A percentile compares a stretch with the other conserved stretches of the same genome.
These are phyloP conservation scores for Porodaedalea pini DNA, from an alignment of 1,284 basidiomycete species.

Conservation along the genomic window DNA sequence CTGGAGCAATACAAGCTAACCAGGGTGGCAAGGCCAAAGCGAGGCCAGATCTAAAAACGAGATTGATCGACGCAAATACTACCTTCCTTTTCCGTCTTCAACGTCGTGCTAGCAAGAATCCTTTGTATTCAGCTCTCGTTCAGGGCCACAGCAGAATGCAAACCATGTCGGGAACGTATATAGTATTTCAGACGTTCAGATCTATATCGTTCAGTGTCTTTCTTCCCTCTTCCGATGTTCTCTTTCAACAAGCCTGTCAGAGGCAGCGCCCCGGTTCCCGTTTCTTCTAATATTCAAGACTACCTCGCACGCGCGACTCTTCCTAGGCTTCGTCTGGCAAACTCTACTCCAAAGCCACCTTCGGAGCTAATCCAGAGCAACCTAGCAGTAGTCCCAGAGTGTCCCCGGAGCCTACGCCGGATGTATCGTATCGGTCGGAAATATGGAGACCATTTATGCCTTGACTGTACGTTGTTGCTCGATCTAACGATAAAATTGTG, in stretches of 20 bases:
- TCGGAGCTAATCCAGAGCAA: slow-evolving; percentile 38
- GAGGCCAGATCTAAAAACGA: too few relatives aligned
- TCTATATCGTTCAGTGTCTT: neutral
- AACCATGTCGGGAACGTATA: neutral
- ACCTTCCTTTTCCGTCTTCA: too few relatives aligned
- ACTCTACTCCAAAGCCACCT: slow-evolving; percentile 35
- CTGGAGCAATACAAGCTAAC: too few relatives aligned
- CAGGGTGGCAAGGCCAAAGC: too few relatives aligned
- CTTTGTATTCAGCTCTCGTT: too few relatives aligned
- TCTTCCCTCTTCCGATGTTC: neutral
- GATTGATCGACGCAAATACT: too few relatives aligned
- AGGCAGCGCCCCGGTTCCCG: neutral
- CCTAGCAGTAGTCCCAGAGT: slow-evolving; percentile 44
- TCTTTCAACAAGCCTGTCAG: neutral
- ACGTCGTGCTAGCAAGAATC: too few relatives aligned
- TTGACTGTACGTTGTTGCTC: slow-evolving; percentile 26
- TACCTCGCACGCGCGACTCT: slow-evolving; percentile 47
- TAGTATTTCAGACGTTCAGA: neutral
- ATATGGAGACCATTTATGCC: slow-evolving; percentile 30
- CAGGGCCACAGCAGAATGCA: neutral
- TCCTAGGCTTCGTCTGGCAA: slow-evolving; percentile 43
- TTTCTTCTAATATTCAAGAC: slow-evolving; percentile 37
- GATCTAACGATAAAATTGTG: slow-evolving; percentile 8
- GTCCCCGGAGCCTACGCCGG: slow-evolving; percentile 45
- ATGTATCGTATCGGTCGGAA: slow-evolving; percentile 36